These are phyloP conservation scores for Exserohilum turcica DNA, from an alignment of 2,329 filamentous ascomycete genomes.

Conservation along the genomic window DNA sequence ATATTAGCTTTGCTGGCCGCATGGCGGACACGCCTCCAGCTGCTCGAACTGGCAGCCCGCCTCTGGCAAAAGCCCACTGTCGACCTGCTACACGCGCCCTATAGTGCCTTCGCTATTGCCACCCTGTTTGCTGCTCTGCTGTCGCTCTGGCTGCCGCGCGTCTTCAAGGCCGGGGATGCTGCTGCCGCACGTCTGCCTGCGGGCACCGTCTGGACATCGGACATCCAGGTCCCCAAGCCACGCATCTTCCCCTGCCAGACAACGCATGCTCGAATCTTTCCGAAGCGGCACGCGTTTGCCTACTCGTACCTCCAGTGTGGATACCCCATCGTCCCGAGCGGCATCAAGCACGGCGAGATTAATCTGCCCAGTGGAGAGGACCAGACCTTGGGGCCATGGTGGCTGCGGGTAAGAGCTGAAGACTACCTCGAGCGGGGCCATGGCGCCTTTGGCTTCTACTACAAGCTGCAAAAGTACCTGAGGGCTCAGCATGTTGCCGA, in stretches of 20 bases:
- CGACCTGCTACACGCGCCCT: constrained; percentile 5
- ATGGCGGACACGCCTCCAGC: constrained; percentile 11
- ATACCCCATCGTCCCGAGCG: constrained; percentile 67
- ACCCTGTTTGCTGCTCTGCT: constrained; percentile 22
- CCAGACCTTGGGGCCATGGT: constrained; percentile 47
- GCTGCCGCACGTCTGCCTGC: background rate
- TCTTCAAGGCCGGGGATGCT: background rate
- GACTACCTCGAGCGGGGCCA: constrained; percentile 66
- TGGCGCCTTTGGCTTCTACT: constrained; percentile 60
- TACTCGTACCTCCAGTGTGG: constrained; percentile 75
- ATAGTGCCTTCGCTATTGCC: constrained; percentile 11
- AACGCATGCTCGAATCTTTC: constrained; percentile 69
- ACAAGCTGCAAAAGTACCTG: constrained; percentile 67
- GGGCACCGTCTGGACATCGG: constrained; percentile 14
- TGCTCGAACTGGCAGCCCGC: constrained; percentile 12
- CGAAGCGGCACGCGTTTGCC: constrained; percentile 68
- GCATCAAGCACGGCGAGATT: constrained; percentile 37
- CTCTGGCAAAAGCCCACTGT: constrained; percentile 16
- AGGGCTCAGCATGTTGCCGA: constrained; percentile 63
- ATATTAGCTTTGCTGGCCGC: constrained; percentile 19
- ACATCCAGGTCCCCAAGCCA: constrained; percentile 27
- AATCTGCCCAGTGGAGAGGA: constrained; percentile 30
- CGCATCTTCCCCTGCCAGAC: constrained; percentile 69
- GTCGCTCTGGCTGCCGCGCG: constrained; percentile 5
- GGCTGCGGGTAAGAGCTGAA: constrained; percentile 64